These are phyloP conservation scores for Periglandula ipomoeae DNA, from an alignment of 2,329 filamentous ascomycete species.

Conservation along the genomic window DNA sequence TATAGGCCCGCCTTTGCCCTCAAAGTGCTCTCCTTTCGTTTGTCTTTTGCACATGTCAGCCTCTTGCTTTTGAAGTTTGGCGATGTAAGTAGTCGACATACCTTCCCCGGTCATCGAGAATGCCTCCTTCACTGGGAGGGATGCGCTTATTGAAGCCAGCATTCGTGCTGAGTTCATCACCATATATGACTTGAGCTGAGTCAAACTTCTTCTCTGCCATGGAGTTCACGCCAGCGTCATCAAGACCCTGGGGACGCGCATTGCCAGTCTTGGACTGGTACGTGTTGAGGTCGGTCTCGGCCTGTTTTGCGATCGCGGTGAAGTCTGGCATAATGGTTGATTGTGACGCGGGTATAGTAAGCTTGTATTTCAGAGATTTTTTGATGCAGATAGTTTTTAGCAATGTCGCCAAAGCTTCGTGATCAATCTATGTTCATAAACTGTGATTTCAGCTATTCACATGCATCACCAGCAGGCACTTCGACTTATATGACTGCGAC, in stretches of 20 bases:
- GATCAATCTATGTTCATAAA: too few species aligned
- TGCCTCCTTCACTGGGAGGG: slow-evolving; percentile 35
- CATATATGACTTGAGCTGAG: slow-evolving; percentile 18
- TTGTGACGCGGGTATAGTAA: too few species aligned
- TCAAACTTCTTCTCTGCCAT: slow-evolving; percentile 34
- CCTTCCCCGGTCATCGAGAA: slow-evolving; percentile 34
- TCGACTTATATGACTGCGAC: background rate
- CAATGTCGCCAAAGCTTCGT: too few species aligned
- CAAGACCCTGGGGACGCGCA: slow-evolving; percentile 26
- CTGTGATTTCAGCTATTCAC: background rate
- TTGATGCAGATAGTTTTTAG: too few species aligned
- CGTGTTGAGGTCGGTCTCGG: slow-evolving; percentile 38
- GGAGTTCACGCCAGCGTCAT: slow-evolving; percentile 33
- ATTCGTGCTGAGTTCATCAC: slow-evolving; percentile 36
- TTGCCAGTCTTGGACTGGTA: slow-evolving; percentile 38
- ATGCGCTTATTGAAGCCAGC: slow-evolving; percentile 36
- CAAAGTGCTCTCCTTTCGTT: slow-evolving; percentile 33
- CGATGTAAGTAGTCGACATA: slow-evolving; percentile 15
- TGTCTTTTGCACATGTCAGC: slow-evolving; percentile 22
- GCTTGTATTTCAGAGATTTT: background rate
- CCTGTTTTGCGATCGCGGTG: slow-evolving; percentile 33
- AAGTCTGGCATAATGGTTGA: slow-evolving; percentile 22
- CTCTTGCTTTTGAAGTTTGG: too few species aligned
- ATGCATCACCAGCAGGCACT: background rate
- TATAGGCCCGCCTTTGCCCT: slow-evolving; percentile 33